Evolutionary conservation across 495 filamentous ascomycete genomes (phyloP).

Genomic region (Baudoinia panamericana): DNA sequence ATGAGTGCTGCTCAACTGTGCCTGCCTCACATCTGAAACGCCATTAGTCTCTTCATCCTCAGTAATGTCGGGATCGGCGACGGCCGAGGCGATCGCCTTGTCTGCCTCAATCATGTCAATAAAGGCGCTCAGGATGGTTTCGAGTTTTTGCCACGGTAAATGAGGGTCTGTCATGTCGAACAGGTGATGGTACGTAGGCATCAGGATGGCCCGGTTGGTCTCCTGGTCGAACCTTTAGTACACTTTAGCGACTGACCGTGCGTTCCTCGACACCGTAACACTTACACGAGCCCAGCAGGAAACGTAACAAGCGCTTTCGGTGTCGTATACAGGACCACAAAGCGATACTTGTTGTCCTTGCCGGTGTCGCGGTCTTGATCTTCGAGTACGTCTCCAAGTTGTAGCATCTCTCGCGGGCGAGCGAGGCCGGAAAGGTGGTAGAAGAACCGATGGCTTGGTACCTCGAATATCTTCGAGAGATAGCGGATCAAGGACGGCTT

Average conservation of each 20-base stretch:
- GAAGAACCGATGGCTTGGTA: constrained; percentile 5
- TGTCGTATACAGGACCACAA: constrained; percentile 9
- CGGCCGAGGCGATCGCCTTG: background rate
- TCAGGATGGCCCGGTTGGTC: constrained; percentile 8
- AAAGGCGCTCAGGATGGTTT: constrained; percentile 10
- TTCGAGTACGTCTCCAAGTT: constrained; percentile 14
- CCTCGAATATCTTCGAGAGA: constrained; percentile 14
- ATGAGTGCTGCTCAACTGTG: background rate
- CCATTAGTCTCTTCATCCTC: background rate
- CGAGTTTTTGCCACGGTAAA: constrained; percentile 11
- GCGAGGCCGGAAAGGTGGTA: constrained; percentile 10
- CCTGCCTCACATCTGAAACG: background rate
- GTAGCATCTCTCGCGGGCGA: constrained; percentile 5
- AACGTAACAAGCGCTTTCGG: constrained; percentile 1
- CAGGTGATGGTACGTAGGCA: constrained; percentile 15
- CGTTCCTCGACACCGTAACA: background rate
- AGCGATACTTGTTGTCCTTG: constrained; percentile 6
- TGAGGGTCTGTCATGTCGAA: constrained; percentile 4
- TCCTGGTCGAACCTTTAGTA: constrained; percentile 11
- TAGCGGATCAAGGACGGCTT: background rate
- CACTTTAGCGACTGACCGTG: background rate
- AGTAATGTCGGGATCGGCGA: background rate
- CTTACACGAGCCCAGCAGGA: constrained; percentile 13
- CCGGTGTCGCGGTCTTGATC: constrained; percentile 1
- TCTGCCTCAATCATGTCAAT: constrained; percentile 16